Percentiles rank a stretch among this genome's conserved stretches.
Evolutionary conservation across 2,329 filamentous ascomycete species (phyloP).

Genomic region (Pseudogymnoascus pannorum): DNA sequence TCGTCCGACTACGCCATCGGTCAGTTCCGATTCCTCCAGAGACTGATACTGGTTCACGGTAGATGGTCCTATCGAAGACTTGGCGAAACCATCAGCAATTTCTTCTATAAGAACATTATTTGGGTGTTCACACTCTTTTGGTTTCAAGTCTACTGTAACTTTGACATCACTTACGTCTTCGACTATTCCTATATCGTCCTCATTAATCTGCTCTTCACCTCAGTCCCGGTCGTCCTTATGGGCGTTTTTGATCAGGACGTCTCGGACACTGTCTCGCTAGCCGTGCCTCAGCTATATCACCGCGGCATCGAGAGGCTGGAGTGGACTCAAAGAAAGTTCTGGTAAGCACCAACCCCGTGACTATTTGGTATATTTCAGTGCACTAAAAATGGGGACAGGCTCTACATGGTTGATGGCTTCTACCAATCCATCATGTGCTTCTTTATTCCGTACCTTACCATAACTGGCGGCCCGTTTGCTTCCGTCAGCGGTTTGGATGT

Average conservation of each 20-base stretch:
- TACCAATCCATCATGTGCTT: slow-evolving; percentile 94
- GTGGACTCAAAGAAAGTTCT: slow-evolving; percentile 95
- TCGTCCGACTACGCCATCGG: slow-evolving; percentile 93
- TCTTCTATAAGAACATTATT: slow-evolving; percentile 99
- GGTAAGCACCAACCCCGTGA: slow-evolving; percentile 51
- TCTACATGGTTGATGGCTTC: slow-evolving; percentile 89
- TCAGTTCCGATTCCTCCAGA: slow-evolving; percentile 82
- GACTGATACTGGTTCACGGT: slow-evolving; percentile 82
- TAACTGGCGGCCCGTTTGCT: slow-evolving; percentile 59
- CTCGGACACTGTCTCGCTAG: slow-evolving; percentile 84
- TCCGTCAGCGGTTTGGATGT: slow-evolving; percentile 66
- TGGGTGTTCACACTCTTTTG: slow-evolving; percentile 97
- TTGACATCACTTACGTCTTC: slow-evolving; percentile 93
- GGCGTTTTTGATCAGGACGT: slow-evolving; percentile 97
- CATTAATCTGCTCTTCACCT: slow-evolving; percentile 96
- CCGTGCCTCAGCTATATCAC: slow-evolving; percentile 90
- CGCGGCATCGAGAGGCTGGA: slow-evolving; percentile 92
- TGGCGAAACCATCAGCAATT: slow-evolving; percentile 91
- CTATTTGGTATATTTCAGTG: slow-evolving; percentile 15
- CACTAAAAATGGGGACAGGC: slow-evolving; percentile 41
- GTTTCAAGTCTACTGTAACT: slow-evolving; percentile 93
- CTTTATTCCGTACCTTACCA: slow-evolving; percentile 83
- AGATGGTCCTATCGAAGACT: slow-evolving; percentile 91
- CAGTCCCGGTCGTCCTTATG: slow-evolving; percentile 88
- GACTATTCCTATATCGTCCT: slow-evolving; percentile 97